Evolutionary conservation across 352 stramenopile genomes (phyloP), one percentile per base, ranked within the genome.

Genomic region (Aphanomyces cochlioides): DNA sequence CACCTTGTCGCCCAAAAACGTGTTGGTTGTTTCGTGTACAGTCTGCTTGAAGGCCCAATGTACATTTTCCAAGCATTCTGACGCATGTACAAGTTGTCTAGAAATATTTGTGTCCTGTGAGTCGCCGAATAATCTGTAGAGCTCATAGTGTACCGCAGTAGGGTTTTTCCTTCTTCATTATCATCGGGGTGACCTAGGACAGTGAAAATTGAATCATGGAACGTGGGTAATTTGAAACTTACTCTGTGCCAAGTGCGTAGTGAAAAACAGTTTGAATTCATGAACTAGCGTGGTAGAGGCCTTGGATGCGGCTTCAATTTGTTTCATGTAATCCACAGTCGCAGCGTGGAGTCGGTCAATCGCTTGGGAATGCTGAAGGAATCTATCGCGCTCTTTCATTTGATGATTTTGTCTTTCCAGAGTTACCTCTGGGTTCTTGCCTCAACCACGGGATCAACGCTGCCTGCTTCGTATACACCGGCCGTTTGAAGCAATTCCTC

Each of bases 401-500:
- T 59, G 4, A n/a, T 34, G 7, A 58, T 60, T 28, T 4, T 7
- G 15, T 28, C 36, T 5, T 37, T 8, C 8, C 37, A 67, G 8
- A 60, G 8, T 57, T 60, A 69, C 63, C 63, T 34, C 17, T 69
- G 63, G 3, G 63, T 60, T 13, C 63, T 41, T 15, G 50, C 38
- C 39, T 69, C 63, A 34, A 69, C 43, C 4, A 69, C 63, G n/a
- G 63, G 63, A 39, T 69, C 63, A 17, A 47, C 34, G 41, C 47
- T 59, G n/a, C 63, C 63, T 6, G 63, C 41, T 17, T 36, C 63
- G 36, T 69, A 59, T 17, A 69, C 63, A 13, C 63, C 63, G n/a
- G 63, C 45, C 8, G 36, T 69, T 59, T 69, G 63, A 7, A 69
- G 28, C n/a, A 69, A 40, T 34, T 69, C 63, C 43, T 69, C 63